Evolutionary conservation across 2,329 filamentous ascomycete genomes (phyloP).

Genomic region (Dactylellina cionopaga): DNA sequence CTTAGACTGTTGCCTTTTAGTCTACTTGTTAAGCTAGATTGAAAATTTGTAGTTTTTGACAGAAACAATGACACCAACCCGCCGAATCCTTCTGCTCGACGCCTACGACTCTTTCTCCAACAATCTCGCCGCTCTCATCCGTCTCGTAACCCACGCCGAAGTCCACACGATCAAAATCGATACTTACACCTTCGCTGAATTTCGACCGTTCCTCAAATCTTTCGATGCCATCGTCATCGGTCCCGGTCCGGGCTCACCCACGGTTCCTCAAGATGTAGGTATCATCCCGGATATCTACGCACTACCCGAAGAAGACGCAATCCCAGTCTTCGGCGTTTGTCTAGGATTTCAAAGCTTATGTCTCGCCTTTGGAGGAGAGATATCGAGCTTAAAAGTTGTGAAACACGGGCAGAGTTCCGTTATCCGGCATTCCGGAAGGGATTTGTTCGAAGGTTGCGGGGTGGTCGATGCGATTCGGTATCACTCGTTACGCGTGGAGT

Average conservation of each 20-base stretch:
- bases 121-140: constrained; percentile 86
- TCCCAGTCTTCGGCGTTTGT: constrained; percentile 88
- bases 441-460: constrained; percentile 73
- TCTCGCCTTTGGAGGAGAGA: constrained; percentile 72
- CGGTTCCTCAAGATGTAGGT: constrained; percentile 78
- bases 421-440: constrained; percentile 69
- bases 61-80: constrained; percentile 15
- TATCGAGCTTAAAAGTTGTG: constrained; percentile 75
- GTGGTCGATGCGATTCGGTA: constrained; percentile 60
- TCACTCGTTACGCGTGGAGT: constrained; percentile 61
- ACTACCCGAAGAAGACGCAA: constrained; percentile 67
- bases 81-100: constrained; percentile 84
- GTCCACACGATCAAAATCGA: constrained; percentile 80
- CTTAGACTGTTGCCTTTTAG: not conserved
- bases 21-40: not conserved
- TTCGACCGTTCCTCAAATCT: constrained; percentile 66
- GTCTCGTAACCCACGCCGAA: constrained; percentile 73
- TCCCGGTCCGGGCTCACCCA: constrained; percentile 86
- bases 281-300: constrained; percentile 80
- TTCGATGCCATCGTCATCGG: constrained; percentile 91
- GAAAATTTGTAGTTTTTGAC: not conserved
- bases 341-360: constrained; percentile 87
- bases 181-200: constrained; percentile 66
- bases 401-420: constrained; percentile 82
- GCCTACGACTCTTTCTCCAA: constrained; percentile 97